Conservation (phyloP, 495 filamentous ascomycete species). For the Tuber brumale region DNA sequence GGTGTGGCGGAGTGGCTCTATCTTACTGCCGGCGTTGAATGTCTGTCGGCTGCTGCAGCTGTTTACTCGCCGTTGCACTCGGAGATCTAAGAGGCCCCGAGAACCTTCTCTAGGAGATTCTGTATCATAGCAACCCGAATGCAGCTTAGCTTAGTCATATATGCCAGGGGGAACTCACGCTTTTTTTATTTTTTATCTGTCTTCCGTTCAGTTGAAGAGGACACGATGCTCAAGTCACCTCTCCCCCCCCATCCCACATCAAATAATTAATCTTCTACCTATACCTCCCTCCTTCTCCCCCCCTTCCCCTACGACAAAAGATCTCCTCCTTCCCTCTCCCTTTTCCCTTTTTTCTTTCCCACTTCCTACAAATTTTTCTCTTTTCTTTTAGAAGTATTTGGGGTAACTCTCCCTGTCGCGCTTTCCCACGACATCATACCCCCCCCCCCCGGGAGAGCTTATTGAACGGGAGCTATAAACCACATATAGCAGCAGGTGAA, state of each 20-base stretch:
- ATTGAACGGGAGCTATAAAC: slow-evolving; percentile 12
- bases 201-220: slow-evolving; percentile 33
- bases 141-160: slow-evolving; percentile 34
- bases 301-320: slow-evolving; percentile 19
- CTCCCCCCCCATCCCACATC: slow-evolving; percentile 13
- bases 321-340: slow-evolving; percentile 14
- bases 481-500: not conserved
- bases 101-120: not conserved
- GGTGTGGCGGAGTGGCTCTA: too few species aligned
- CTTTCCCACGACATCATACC: not conserved
- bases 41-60: not conserved
- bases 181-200: not conserved
- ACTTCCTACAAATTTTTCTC: slow-evolving; percentile 11
- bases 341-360: slow-evolving; percentile 7
- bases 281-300: slow-evolving; percentile 12
- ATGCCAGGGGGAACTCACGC: slow-evolving; percentile 6
- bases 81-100: not conserved
- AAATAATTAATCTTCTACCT: slow-evolving; percentile 19
- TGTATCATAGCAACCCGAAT: slow-evolving; percentile 5
- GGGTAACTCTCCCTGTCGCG: slow-evolving; percentile 9
- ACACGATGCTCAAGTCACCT: slow-evolving; percentile 36
- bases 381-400: not conserved
- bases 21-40: too few species aligned
- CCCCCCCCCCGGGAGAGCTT: not conserved
- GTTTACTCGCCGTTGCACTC: not conserved